Evolutionary conservation across 768 basidiomycete species (phyloP).

Genomic region (Lactifluus volemus): DNA sequence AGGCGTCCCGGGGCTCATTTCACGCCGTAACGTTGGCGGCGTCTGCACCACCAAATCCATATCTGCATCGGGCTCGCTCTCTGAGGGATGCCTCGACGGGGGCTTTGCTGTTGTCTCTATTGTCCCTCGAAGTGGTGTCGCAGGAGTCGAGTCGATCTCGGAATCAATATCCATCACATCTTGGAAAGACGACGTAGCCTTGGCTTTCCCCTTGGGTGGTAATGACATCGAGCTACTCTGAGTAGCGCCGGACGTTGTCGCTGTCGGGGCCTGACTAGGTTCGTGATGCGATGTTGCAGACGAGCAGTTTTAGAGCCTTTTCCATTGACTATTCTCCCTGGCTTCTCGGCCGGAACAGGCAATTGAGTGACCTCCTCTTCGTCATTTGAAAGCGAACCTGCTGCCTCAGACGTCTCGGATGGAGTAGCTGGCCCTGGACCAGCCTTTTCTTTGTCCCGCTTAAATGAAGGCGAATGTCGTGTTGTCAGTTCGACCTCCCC

Average conservation of each 20-base stretch:
- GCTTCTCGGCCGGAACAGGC: neutral
- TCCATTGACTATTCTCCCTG: neutral
- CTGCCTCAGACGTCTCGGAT: neutral
- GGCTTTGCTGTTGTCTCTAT: neutral
- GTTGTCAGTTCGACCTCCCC: slow-evolving; percentile 14
- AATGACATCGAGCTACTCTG: neutral
- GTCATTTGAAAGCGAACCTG: neutral
- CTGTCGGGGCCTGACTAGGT: neutral
- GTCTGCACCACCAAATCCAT: neutral
- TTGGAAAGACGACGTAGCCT: neutral
- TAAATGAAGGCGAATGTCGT: slow-evolving; percentile 14
- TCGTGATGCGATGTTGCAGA: neutral
- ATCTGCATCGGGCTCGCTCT: neutral
- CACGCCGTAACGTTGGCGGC: neutral
- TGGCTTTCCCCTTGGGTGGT: neutral
- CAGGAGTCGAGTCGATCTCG: neutral
- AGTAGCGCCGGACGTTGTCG: slow-evolving; percentile 1
- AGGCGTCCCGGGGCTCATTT: slow-evolving; percentile 5
- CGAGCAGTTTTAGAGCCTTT: neutral
- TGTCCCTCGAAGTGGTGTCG: neutral
- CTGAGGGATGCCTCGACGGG: neutral
- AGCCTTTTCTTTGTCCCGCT: slow-evolving; percentile 1
- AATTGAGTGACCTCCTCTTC: neutral
- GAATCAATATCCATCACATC: slow-evolving; percentile 4
- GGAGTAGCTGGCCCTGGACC: neutral